Base-by-base conservation (phyloP, 2,329 filamentous ascomycete species). In the Ascochyta rabiei region DNA sequence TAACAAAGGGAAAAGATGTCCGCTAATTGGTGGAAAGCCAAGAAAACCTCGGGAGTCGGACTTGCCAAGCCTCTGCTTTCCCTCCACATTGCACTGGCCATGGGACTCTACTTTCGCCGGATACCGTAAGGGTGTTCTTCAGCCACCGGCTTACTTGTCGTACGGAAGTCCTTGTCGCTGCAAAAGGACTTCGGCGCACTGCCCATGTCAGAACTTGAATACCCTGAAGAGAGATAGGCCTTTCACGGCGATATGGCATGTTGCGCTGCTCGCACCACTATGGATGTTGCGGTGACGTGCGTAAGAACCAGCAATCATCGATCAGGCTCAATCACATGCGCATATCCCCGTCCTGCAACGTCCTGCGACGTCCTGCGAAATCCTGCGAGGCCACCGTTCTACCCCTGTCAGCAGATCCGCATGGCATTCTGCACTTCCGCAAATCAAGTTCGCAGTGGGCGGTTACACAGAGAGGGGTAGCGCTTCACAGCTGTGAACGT, bases 251-350 rank as follows among this genome's bases (percentile, higher is more conserved):
- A 31, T n/a, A 50, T 42, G 24, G 41, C 46, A 41, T 41, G 47
- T 37, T 42, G 54, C 48, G 47, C 58, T 52, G 46, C 47, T 57
- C 38, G 48, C 41, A 57, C 57, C 53, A 52, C 54, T 33, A 59
- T 44, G 60, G 63, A 43, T 64, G 56, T 30, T 42, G 46, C 37
- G 15, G 46, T 18, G 19, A 45, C 15, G 30, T 38, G 39, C 26
- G 42, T 13, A 26, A 59, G 59, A 64, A 54, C 44, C 61, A 64
- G 60, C 61, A 61, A 40, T 43, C 35, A 53, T 41, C 58, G 64
- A 64, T 56, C 55, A 62, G 61, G 60, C 59, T 49, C 12, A 53
- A 57, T 69, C 67, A 70, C 65, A 69, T 64, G 61, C 58, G 48
- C 61, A 61, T 64, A 57, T 60, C 56, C 39, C 35, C 42, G 42